Evolutionary conservation across 2,329 filamentous ascomycete genomes (phyloP).

Genomic region (Aureobasidium sp.): DNA sequence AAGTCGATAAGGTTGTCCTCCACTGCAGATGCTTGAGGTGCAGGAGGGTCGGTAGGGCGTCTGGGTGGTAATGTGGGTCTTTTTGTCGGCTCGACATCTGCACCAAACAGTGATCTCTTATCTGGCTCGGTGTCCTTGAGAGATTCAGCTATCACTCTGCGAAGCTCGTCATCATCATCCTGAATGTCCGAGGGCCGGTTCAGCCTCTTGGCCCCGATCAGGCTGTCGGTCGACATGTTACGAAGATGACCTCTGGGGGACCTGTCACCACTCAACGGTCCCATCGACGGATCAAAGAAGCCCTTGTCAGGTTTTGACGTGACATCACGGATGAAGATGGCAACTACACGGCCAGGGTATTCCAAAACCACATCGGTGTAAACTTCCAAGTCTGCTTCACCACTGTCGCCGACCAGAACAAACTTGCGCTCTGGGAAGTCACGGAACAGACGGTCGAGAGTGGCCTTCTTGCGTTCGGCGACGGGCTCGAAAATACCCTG

Average conservation of each 20-base stretch:
- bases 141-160: conserved; percentile 40
- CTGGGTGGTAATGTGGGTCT: conserved; percentile 31
- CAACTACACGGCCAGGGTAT: conserved; percentile 73
- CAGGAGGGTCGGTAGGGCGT: conserved; percentile 21
- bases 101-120: conserved; percentile 11
- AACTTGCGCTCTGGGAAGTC: conserved; percentile 90
- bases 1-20: conserved; percentile 39
- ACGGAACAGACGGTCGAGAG: conserved; percentile 70
- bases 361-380: conserved; percentile 87
- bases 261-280: conserved; percentile 25
- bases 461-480: conserved; percentile 84
- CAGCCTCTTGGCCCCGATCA: conserved; percentile 24
- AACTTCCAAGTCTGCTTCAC: conserved; percentile 92
- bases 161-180: conserved; percentile 40
- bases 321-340: conserved; percentile 90
- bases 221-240: conserved; percentile 23
- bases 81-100: conserved; percentile 6
- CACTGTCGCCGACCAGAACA: conserved; percentile 87
- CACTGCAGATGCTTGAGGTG: conserved; percentile 18
- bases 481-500: conserved; percentile 98
- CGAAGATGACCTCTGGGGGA: conserved; percentile 18
- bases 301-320: conserved; percentile 65
- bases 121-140: conserved; percentile 34
- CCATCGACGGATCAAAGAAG: conserved; percentile 65
- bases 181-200: conserved; percentile 27